Evolutionary conservation across 2,329 filamentous ascomycete genomes (phyloP).

Genomic region (Pseudocercospora crystallina): DNA sequence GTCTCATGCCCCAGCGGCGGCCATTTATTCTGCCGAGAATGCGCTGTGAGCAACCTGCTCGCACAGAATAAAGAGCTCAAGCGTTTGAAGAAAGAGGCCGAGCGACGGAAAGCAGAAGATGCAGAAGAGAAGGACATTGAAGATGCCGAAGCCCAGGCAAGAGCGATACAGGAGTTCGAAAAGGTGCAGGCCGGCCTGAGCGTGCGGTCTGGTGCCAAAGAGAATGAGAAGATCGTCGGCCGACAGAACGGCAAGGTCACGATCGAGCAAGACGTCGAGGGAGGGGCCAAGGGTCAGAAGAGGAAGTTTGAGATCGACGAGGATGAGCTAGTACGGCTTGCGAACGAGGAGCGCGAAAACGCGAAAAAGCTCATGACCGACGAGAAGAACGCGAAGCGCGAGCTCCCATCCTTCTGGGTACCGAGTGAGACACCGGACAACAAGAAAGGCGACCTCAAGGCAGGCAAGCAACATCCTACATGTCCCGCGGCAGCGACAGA

Average conservation of each 20-base stretch:
- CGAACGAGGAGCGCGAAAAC: slow-evolving; percentile 67
- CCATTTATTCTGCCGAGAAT: slow-evolving; percentile 94
- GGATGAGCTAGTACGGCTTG: slow-evolving; percentile 70
- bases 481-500: slow-evolving; percentile 70
- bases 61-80: slow-evolving; percentile 90
- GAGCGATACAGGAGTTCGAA: slow-evolving; percentile 81
- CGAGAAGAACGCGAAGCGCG: slow-evolving; percentile 64
- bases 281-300: slow-evolving; percentile 54
- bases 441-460: slow-evolving; percentile 48
- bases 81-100: slow-evolving; percentile 64
- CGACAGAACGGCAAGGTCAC: slow-evolving; percentile 37
- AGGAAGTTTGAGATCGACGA: slow-evolving; percentile 80
- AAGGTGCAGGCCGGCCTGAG: slow-evolving; percentile 68
- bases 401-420: slow-evolving; percentile 91
- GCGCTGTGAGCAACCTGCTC: slow-evolving; percentile 85
- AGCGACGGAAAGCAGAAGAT: slow-evolving; percentile 62
- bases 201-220: slow-evolving; percentile 42
- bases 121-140: slow-evolving; percentile 59
- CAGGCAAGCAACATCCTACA: slow-evolving; percentile 60
- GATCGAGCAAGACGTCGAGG: slow-evolving; percentile 30
- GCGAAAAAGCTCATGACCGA: slow-evolving; percentile 63
- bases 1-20: slow-evolving; percentile 76
- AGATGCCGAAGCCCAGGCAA: slow-evolving; percentile 67
- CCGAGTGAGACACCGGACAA: slow-evolving; percentile 73
- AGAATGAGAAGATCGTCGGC: slow-evolving; percentile 47